Base-by-base conservation (phyloP, 75 land plant genomes). In the Azolla pinnata region DNA sequence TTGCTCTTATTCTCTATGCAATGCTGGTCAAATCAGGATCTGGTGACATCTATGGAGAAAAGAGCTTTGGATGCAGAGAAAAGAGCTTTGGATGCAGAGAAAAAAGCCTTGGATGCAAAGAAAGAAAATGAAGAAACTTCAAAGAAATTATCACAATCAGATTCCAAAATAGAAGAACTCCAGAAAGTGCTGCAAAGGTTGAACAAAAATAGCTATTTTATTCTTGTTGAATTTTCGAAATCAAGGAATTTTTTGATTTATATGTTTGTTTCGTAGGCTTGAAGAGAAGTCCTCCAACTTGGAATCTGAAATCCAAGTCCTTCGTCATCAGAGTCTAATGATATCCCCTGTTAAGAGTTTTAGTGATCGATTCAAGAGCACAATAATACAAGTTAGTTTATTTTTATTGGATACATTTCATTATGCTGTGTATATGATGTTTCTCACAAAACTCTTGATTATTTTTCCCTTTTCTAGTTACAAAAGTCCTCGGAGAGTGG, bases 141-240 rank as follows among this genome's bases (percentile, higher is more conserved):
- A 27, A 78, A 81, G 52, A 83, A 79, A 63, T 87, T 82, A 18
- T 30, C 63, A 64, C 88, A 95, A 21, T 81, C 85, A 21, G 87
- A 88, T 60, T 62, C 83, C 9, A 89, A 81, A 45, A 70, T 83
- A 24, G 66, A 70, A 33, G 67, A 95, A 54, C 56, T 86, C 42
- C 88, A 89, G 72, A 83, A 79, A 42, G 59, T 75, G 26, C 69
- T 86, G 73, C 87, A 89, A 47, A 89, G 96, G 99, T 95, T 50
- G 4, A 17, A 28, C n/a, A n/a, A n/a, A n/a, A n/a, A n/a, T n/a
- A n/a, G n/a, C n/a, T n/a, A n/a, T n/a, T n/a, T n/a, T n/a, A n/a
- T n/a, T n/a, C n/a, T n/a, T n/a, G n/a, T n/a, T n/a, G n/a, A n/a
- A n/a, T n/a, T n/a, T n/a, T n/a, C n/a, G n/a, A n/a, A n/a, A n/a